Percentiles rank a stretch among this genome's conserved stretches.
phyloP scores from a whole-genome alignment of 1,284 basidiomycete genomes.

The Trichosporon faecale region DNA sequence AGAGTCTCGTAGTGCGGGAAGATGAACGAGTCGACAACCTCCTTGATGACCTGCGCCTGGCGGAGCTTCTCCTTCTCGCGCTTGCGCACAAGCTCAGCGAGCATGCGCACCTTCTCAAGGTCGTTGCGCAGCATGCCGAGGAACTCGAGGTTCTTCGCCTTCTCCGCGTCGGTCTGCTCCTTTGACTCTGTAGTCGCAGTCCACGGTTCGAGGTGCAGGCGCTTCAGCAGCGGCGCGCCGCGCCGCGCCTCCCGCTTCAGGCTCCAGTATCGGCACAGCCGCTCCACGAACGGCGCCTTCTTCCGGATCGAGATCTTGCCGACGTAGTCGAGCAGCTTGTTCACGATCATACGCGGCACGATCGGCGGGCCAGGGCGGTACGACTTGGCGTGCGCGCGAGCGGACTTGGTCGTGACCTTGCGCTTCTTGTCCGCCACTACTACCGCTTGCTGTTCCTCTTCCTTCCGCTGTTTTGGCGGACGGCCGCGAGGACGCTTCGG shows the following conservation, averaged over 20 bases:
- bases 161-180: conserved; percentile 76
- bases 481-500: not conserved
- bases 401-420: conserved; percentile 53
- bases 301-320: conserved; percentile 69
- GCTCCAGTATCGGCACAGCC: conserved; percentile 92
- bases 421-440: conserved; percentile 10
- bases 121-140: conserved; percentile 71
- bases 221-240: conserved; percentile 88
- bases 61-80: conserved; percentile 80
- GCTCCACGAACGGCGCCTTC: conserved; percentile 70
- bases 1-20: conserved; percentile 66
- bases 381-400: conserved; percentile 58
- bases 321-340: conserved; percentile 75
- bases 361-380: conserved; percentile 57
- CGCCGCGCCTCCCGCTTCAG: conserved; percentile 87
- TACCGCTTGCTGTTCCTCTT: not conserved
- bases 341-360: conserved; percentile 57
- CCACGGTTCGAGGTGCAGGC: conserved; percentile 96
- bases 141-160: conserved; percentile 78
- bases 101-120: conserved; percentile 67
- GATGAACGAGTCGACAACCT: conserved; percentile 63
- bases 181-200: conserved; percentile 70
- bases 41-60: conserved; percentile 68
- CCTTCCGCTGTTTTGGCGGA: not conserved
- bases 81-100: conserved; percentile 71